Percentiles rank a stretch among this genome's conserved stretches.
Conservation (phyloP, 2,329 filamentous ascomycete genomes). For the Aspergillus sp. region DNA sequence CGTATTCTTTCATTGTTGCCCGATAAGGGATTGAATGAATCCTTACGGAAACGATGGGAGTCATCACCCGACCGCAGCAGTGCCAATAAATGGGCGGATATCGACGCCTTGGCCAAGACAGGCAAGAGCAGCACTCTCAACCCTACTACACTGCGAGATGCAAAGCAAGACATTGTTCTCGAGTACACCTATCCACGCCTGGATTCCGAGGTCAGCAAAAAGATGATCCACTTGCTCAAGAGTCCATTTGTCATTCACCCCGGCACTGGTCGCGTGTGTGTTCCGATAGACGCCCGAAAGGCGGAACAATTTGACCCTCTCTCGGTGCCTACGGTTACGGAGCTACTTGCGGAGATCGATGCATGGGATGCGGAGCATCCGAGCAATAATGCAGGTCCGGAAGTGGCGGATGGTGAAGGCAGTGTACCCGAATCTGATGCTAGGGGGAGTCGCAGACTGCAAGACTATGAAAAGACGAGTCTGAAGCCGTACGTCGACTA, state of each 20-base stretch:
- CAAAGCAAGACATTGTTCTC: constrained; percentile 92
- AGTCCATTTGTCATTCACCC: constrained; percentile 96
- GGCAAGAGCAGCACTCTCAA: constrained; percentile 74
- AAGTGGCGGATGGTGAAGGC: constrained; percentile 45
- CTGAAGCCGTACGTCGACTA: constrained; percentile 89
- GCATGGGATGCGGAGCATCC: constrained; percentile 61
- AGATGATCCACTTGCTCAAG: constrained; percentile 96
- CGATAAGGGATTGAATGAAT: constrained; percentile 73
- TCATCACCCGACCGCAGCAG: constrained; percentile 76
- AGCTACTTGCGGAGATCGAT: constrained; percentile 83
- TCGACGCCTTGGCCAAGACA: constrained; percentile 79
- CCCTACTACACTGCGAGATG: constrained; percentile 72
- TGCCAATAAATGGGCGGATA: constrained; percentile 87
- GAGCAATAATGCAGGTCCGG: constrained; percentile 37
- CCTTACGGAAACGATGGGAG: constrained; percentile 87
- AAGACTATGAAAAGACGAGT: constrained; percentile 97
- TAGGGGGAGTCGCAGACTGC: constrained; percentile 51
- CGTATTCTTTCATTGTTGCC: constrained; percentile 83
- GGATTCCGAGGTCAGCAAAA: constrained; percentile 96
- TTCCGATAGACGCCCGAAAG: constrained; percentile 77
- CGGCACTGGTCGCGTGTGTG: constrained; percentile 89
- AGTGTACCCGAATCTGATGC: constrained; percentile 36
- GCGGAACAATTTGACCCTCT: constrained; percentile 86
- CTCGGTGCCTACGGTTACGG: constrained; percentile 82
- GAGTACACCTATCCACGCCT: constrained; percentile 98